Base-by-base conservation (phyloP, 1,284 basidiomycete genomes). In the Microbotryomycetes sp. region DNA sequence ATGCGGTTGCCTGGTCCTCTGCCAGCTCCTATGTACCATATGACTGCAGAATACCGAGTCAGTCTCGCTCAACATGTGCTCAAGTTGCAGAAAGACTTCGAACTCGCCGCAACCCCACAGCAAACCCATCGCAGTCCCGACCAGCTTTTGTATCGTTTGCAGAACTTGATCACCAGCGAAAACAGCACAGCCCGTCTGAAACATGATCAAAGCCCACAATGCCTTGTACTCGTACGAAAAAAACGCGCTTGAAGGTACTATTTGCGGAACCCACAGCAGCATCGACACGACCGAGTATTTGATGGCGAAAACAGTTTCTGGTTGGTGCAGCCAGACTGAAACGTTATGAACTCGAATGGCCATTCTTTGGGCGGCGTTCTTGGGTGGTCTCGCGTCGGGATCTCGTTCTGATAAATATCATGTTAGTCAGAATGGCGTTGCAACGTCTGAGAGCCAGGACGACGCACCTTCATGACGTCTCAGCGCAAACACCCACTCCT, bases 131-230 rank as follows among this genome's bases (percentile, higher is more conserved):
- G 45, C 61, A 0, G 62, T 63, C 0, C 61, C 66, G n/a, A 45
- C 7, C 2, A 63, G 3, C 16, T 59, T 58, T 26, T 68, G 64
- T 3, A 68, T 42, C 0, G 63, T 59, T 22, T 52, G 46, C 3
- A 60, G 79, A 15, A 86, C 79, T 69, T 85, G 84, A 69, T 86
- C 84, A 9, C 83, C 83, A 0, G 81, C 80, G 62, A 81, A 84
- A 12, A 86, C 79, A 48, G 82, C 84, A 53, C 86, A 67, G 1
- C 82, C 82, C 0, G 82, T 84, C 69, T 86, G 84, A 0, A 82
- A 80, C 83, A 85, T 86, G 71, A 86, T 84, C 59, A 85, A 73
- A 2, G 83, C 84, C 84, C 84, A 79, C 72, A 84, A 60, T 75
- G 73, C 63, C 76, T 80, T 62, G 78, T 80, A 63, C 79, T 70